phyloP scores from a whole-genome alignment of 352 stramenopile species.

The Thalassiosira mediterranea region DNA sequence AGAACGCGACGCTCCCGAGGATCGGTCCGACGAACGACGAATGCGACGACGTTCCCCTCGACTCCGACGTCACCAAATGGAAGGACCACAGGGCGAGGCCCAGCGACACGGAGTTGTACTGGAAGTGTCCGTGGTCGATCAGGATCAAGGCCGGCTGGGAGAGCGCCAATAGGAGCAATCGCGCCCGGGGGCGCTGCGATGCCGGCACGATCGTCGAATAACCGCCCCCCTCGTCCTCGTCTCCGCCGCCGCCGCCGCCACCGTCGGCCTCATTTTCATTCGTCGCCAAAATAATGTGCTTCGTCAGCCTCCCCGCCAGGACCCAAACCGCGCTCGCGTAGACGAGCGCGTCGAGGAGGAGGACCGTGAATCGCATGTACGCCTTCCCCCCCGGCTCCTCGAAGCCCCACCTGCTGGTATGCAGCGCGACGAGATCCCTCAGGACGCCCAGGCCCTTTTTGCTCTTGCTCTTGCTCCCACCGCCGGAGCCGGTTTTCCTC shows the following conservation, averaged over 20 bases:
- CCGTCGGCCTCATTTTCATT: neutral
- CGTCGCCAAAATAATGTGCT: no score
- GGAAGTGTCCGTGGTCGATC: slow-evolving; percentile 99
- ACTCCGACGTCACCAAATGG: slow-evolving; percentile 47
- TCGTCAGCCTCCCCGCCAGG: slow-evolving; percentile 21
- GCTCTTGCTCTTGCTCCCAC: slow-evolving; percentile 82
- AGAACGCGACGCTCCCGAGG: slow-evolving; percentile 84
- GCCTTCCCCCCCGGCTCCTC: slow-evolving; percentile 77
- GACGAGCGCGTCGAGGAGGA: slow-evolving; percentile 91
- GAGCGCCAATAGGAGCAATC: slow-evolving; percentile 53
- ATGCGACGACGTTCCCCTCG: neutral
- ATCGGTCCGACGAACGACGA: slow-evolving; percentile 44
- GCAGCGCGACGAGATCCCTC: slow-evolving; percentile 45
- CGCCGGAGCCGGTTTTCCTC: slow-evolving; percentile 86
- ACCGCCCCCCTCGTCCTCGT: neutral
- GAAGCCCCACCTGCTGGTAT: slow-evolving; percentile 82
- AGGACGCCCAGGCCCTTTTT: slow-evolving; percentile 40
- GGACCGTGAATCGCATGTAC: slow-evolving; percentile 91
- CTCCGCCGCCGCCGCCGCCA: neutral
- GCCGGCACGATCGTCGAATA: neutral
- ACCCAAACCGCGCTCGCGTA: slow-evolving; percentile 85
- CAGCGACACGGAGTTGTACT: slow-evolving; percentile 99
- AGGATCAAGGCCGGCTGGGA: slow-evolving; percentile 89
- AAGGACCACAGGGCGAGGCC: slow-evolving; percentile 84
- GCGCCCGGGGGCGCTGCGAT: slow-evolving; percentile 13